Conservation (phyloP, 192 early-diverging fungal genomes). For the Kickxella alabastrina region DNA sequence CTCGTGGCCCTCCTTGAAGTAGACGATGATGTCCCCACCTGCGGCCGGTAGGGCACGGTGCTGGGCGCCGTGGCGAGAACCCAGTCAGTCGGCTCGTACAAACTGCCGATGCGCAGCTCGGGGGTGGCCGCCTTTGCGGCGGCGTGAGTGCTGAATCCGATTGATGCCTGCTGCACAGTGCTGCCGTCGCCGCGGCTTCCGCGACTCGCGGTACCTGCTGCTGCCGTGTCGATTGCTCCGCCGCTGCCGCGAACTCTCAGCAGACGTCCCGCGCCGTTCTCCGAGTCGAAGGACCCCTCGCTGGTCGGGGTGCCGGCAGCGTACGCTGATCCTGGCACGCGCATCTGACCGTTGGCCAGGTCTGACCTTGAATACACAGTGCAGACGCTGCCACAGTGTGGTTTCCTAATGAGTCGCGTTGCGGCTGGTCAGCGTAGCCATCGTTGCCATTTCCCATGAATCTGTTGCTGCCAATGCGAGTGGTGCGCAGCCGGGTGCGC, state of each 20-base stretch:
- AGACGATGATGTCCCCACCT: slow-evolving; percentile 59
- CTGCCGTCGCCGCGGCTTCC: not conserved
- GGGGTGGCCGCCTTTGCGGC: not conserved
- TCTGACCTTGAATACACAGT: not conserved
- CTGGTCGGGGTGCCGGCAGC: slow-evolving; percentile 2
- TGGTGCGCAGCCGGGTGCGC: too few relatives aligned
- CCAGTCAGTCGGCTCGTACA: slow-evolving; percentile 53
- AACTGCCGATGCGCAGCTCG: too few relatives aligned
- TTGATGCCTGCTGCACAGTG: not conserved
- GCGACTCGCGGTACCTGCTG: too few relatives aligned
- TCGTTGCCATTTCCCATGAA: too few relatives aligned
- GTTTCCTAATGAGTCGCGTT: too few relatives aligned
- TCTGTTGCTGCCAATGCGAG: too few relatives aligned
- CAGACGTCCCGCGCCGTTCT: slow-evolving; percentile 6
- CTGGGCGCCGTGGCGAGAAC: slow-evolving; percentile 39
- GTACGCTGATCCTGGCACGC: slow-evolving; percentile 17
- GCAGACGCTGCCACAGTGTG: not conserved
- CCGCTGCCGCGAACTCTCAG: not conserved
- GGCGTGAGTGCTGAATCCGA: slow-evolving; percentile 19
- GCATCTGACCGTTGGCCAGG: slow-evolving; percentile 8
- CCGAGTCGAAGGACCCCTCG: slow-evolving; percentile 5
- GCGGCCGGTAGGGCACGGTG: slow-evolving; percentile 59
- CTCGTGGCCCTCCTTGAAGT: slow-evolving; percentile 56
- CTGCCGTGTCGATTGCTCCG: too few relatives aligned
- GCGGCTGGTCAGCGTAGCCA: too few relatives aligned